These are phyloP conservation scores for Iberis pinnata DNA, from an alignment of 345 rosid species.

Conservation along the genomic window DNA sequence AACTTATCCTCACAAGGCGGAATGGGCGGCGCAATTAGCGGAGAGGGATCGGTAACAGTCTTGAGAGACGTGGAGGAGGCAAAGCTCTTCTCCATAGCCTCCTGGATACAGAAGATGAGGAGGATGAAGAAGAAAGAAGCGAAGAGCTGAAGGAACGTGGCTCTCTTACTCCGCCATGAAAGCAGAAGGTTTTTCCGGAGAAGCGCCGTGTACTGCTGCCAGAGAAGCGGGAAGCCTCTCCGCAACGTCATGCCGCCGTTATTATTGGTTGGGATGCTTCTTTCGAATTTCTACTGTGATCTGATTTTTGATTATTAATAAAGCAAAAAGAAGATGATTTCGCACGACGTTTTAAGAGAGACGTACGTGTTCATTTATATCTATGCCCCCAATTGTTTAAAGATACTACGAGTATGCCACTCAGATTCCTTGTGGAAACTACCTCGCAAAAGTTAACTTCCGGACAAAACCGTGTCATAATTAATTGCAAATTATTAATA, in stretches of 20 bases:
- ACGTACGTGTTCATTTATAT: too few species aligned
- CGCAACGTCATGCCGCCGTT: slow-evolving; percentile 41
- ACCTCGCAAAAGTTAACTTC: too few species aligned
- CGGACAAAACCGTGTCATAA: too few species aligned
- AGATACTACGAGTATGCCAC: too few species aligned
- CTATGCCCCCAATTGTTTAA: too few species aligned
- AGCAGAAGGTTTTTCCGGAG: slow-evolving; percentile 65
- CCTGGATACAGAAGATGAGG: slow-evolving; percentile 59
- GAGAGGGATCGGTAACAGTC: slow-evolving; percentile 39
- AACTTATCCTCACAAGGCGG: slow-evolving; percentile 79
- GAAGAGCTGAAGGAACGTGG: slow-evolving; percentile 70
- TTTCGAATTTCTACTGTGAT: too few species aligned
- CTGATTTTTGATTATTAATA: too few species aligned
- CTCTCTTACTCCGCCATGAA: slow-evolving; percentile 76
- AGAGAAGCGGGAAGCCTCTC: slow-evolving; percentile 40
- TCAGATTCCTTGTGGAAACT: too few species aligned
- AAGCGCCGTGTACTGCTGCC: slow-evolving; percentile 60
- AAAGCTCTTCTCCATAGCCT: slow-evolving; percentile 34
- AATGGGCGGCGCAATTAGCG: slow-evolving; percentile 44
- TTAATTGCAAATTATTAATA: too few species aligned
- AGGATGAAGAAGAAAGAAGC: slow-evolving; percentile 77
- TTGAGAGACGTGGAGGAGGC: slow-evolving; percentile 30
- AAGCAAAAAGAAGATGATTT: too few species aligned
- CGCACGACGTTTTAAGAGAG: too few species aligned
- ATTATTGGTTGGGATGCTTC: too few species aligned